These are phyloP conservation scores for Lachnellula cervina DNA, from an alignment of 2,329 filamentous ascomycete species.

Conservation along the genomic window DNA sequence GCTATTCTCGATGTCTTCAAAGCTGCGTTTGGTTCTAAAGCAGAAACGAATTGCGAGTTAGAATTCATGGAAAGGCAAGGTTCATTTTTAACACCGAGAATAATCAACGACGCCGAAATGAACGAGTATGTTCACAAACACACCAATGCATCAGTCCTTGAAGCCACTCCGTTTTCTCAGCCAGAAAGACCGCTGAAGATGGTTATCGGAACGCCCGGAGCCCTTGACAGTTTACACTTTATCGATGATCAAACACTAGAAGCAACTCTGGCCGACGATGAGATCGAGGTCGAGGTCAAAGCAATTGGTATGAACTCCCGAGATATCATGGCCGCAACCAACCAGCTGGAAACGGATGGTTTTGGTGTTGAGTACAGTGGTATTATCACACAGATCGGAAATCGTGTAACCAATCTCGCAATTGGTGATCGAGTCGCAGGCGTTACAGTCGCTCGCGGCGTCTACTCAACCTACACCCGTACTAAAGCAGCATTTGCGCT, in stretches of 20 bases:
- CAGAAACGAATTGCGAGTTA: constrained; percentile 17
- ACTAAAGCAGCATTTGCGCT: constrained; percentile 18
- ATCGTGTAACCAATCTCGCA: constrained; percentile 22
- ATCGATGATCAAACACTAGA: constrained; percentile 15
- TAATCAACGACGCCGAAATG: constrained; percentile 27
- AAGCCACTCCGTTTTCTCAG: constrained; percentile 17
- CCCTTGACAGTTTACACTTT: constrained; percentile 28
- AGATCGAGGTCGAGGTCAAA: constrained; percentile 30
- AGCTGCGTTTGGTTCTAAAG: constrained; percentile 12
- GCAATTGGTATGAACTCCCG: constrained; percentile 25
- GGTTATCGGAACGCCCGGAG: constrained; percentile 21
- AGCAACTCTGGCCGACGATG: constrained; percentile 14
- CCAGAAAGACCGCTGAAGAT: constrained; percentile 20
- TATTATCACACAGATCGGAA: constrained; percentile 30
- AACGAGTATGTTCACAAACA: constrained; percentile 25
- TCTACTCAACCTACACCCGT: constrained; percentile 22
- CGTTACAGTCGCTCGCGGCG: constrained; percentile 18
- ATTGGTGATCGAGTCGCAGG: constrained; percentile 32
- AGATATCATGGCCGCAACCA: constrained; percentile 32
- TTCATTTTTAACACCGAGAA: constrained; percentile 26
- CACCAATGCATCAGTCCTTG: constrained; percentile 13
- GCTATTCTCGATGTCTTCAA: constrained; percentile 19
- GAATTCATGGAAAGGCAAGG: constrained; percentile 25
- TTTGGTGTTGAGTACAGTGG: constrained; percentile 36
- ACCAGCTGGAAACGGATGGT: constrained; percentile 27